These are phyloP conservation scores for Suhomyces panamericanus DNA, from an alignment of 1,139 yeast genomes.

Conservation along the genomic window DNA sequence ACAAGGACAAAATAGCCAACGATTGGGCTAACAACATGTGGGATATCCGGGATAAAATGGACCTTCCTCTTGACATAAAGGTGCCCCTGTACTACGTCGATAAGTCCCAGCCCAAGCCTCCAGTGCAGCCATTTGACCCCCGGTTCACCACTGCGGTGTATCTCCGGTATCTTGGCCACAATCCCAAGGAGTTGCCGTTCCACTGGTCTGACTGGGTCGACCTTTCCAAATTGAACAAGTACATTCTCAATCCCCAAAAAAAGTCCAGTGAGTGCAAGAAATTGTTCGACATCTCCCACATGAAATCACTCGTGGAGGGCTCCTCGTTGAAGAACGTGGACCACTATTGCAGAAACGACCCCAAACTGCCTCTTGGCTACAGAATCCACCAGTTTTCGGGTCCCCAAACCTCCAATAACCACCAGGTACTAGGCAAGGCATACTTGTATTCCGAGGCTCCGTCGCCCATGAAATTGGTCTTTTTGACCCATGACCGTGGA, in stretches of 20 bases:
- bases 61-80: slow-evolving; percentile 4
- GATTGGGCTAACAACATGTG: slow-evolving; percentile 29
- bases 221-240: slow-evolving; percentile 28
- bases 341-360: slow-evolving; percentile 6
- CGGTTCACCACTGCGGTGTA: slow-evolving; percentile 24
- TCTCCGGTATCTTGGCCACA: slow-evolving; percentile 12
- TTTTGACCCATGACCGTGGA: slow-evolving; percentile 19
- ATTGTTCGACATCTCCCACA: slow-evolving; percentile 23
- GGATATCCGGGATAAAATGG: slow-evolving; percentile 22
- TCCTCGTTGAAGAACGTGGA: background rate
- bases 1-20: slow-evolving; percentile 6
- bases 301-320: slow-evolving; percentile 1
- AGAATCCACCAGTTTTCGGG: slow-evolving; percentile 28
- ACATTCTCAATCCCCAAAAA: slow-evolving; percentile 20
- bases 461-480: slow-evolving; percentile 20
- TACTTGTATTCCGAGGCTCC: slow-evolving; percentile 18
- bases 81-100: slow-evolving; percentile 10
- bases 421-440: slow-evolving; percentile 24
- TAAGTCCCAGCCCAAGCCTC: slow-evolving; percentile 12
- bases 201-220: slow-evolving; percentile 50
- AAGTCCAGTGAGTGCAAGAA: slow-evolving; percentile 19
- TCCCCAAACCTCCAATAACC: slow-evolving; percentile 29
- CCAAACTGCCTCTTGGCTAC: slow-evolving; percentile 26
- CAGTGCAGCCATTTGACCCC: slow-evolving; percentile 24
- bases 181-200: slow-evolving; percentile 29